Evolutionary conservation across 2,329 filamentous ascomycete genomes (phyloP), one percentile per base, ranked within the genome.

Genomic region (Aspergillus fructus): DNA sequence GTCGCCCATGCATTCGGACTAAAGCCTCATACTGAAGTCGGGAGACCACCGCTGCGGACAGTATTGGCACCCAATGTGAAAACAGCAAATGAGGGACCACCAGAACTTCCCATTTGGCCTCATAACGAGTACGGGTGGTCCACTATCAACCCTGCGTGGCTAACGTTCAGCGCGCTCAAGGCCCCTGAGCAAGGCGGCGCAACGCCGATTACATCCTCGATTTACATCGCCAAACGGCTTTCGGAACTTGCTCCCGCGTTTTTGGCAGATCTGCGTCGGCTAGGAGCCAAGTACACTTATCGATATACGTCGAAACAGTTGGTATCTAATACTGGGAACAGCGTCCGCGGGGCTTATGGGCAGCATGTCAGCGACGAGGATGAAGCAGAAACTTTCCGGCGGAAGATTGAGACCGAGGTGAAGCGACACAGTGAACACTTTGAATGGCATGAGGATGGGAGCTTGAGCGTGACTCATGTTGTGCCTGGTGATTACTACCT

Each of bases 111-210:
- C 15, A 47, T 47, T 30, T 48, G 27, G 46, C 46, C 46, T 4
- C 46, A 48, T 17, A 48, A 48, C 5, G 46, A 48, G 46, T 48
- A 48, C 27, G 46, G 46, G 11, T 48, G 46, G 46, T 33, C 46
- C 24, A 48, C 46, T 27, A 48, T 48, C 21, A 48, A 48, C 17
- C 46, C 46, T 30, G 46, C 46, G 6, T 48, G 46, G 46, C 37
- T 48, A 17, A 48, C 46, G 3, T 48, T 34, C 24, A 27, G 24
- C n/a, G 43, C 43, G 5, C 12, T 47, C 12, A 47, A n/a, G 24
- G 15, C 17, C 12, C 43, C 43, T 6, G 43, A 11, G 43, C 23
- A 9, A 5, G 43, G 24, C 15, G 43, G 43, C 9, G 43, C 43
- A n/a, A 47, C 43, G 43, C 43, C 43, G 23, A 17, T 47, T n/a